Evolutionary conservation across 768 basidiomycete species (phyloP), one percentile per base, ranked within the genome.

Genomic region (Leccinum fibrillosum): DNA sequence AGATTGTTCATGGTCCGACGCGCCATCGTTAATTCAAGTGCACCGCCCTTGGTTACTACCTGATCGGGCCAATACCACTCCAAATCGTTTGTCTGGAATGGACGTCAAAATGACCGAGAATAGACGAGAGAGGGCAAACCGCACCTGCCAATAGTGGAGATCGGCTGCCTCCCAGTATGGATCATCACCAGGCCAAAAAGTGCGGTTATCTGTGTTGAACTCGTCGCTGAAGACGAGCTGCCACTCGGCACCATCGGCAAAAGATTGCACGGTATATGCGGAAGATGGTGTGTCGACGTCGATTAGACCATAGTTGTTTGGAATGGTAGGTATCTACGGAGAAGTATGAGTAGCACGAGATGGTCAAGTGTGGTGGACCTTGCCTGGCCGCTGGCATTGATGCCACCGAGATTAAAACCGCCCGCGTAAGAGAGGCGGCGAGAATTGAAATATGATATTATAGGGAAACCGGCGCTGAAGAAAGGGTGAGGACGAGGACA

Each of bases 21-120:
- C 26, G 73, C 83, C 64, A 96, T 74, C 2, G 88, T 92, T 66
- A 96, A 84, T 62, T 88, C 81, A 42, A 98, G 81, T 42, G 80
- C 76, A 21, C 96, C 95, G 62, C 81, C 77, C 59, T 76, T 76
- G 9, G 95, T 97, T 7, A 83, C 88, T 51, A 92, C 75, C 17
- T 88, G 86, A 26, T 76, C 83, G 0, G 94, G 94, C 68, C 90
- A 89, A 69, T 95, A 94, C 92, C 92, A 96, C 73, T 97, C 90
- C 69, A 90, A 63, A 67, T 90, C 88, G 60, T 82, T 82, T 12
- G 89, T 86, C 82, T 86, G 53, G 25, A 44, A 52, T 30, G 30
- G 2, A 15, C 15, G 51, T 59, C 42, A 58, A 53, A 55, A 47
- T 17, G 44, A 50, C 39, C 28, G 44, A 11, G 37, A 49, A 57